These are phyloP conservation scores for Aschersonia sp. DNA, from an alignment of 2,329 filamentous ascomycete genomes.

Conservation along the genomic window DNA sequence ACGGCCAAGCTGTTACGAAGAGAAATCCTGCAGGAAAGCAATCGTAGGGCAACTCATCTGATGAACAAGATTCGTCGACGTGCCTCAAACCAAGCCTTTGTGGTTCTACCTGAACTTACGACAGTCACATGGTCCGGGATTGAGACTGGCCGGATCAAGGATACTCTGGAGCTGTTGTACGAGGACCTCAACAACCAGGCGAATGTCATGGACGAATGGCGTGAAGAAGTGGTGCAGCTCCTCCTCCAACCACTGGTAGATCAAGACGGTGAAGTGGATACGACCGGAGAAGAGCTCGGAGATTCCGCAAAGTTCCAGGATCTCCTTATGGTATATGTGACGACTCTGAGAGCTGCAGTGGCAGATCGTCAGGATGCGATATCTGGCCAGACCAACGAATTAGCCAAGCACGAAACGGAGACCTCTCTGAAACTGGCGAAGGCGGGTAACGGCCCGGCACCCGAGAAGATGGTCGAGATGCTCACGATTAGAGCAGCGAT, in stretches of 20 bases:
- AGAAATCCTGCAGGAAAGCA: slow-evolving; percentile 54
- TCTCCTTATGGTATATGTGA: slow-evolving; percentile 75
- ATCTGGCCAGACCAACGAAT: slow-evolving; percentile 61
- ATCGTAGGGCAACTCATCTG: slow-evolving; percentile 22
- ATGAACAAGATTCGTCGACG: slow-evolving; percentile 49
- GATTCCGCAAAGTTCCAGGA: slow-evolving; percentile 80
- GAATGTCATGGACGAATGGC: slow-evolving; percentile 57
- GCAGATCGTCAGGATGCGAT: slow-evolving; percentile 68
- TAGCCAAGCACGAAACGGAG: slow-evolving; percentile 60
- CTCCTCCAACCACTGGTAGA: slow-evolving; percentile 68
- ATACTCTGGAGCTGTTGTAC: slow-evolving; percentile 51
- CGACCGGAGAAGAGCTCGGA: slow-evolving; percentile 81
- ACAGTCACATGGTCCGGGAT: slow-evolving; percentile 49
- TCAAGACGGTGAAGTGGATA: slow-evolving; percentile 57
- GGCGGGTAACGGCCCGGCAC: slow-evolving; percentile 54
- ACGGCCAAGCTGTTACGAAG: slow-evolving; percentile 61
- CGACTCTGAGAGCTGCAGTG: slow-evolving; percentile 59
- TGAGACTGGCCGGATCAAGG: slow-evolving; percentile 53
- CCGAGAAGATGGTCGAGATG: slow-evolving; percentile 43
- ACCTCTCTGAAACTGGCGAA: slow-evolving; percentile 45
- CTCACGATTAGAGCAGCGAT: slow-evolving; percentile 29
- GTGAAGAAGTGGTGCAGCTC: slow-evolving; percentile 56
- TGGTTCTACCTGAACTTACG: slow-evolving; percentile 41
- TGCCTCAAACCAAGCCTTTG: slow-evolving; percentile 38
- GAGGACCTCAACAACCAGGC: slow-evolving; percentile 59